Conservation (phyloP, 2,329 filamentous ascomycete genomes). For the Zasmidium angulare region DNA sequence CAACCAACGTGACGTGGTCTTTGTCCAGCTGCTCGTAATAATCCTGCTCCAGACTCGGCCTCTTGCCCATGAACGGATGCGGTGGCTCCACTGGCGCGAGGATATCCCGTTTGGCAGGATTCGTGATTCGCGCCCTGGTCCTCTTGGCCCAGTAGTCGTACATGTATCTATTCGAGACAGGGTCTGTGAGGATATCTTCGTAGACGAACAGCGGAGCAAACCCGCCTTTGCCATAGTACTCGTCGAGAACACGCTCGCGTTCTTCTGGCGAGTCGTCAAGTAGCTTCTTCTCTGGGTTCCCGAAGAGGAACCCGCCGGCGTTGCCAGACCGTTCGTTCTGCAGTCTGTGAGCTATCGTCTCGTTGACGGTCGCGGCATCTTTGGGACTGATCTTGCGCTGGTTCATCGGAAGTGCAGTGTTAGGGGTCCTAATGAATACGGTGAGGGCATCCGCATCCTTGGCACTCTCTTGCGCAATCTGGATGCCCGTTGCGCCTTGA, state of each 20-base stretch:
- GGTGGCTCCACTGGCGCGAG: slow-evolving; percentile 56
- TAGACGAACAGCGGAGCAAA: slow-evolving; percentile 26
- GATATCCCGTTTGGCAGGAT: slow-evolving; percentile 55
- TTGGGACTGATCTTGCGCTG: slow-evolving; percentile 41
- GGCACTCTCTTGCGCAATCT: slow-evolving; percentile 31
- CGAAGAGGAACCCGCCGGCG: neutral
- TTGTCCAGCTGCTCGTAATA: slow-evolving; percentile 47
- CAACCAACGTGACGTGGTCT: slow-evolving; percentile 42
- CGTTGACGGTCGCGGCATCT: slow-evolving; percentile 27
- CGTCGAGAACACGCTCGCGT: neutral
- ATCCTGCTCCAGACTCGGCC: slow-evolving; percentile 51
- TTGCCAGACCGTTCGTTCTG: neutral
- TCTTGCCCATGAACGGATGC: slow-evolving; percentile 15
- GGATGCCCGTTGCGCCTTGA: slow-evolving; percentile 43
- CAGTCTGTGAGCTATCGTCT: neutral
- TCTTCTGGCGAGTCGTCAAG: slow-evolving; percentile 16
- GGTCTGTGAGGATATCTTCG: slow-evolving; percentile 40
- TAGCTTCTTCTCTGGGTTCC: neutral
- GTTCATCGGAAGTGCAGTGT: slow-evolving; percentile 52
- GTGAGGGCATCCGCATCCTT: slow-evolving; percentile 38
- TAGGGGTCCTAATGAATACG: slow-evolving; percentile 67
- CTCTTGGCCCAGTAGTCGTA: slow-evolving; percentile 47
- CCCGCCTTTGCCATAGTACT: neutral
- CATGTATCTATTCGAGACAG: slow-evolving; percentile 54
- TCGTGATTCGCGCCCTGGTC: slow-evolving; percentile 38